Evolutionary conservation across 163 green algal genomes (phyloP).

Genomic region (Scenedesmus sp.): DNA sequence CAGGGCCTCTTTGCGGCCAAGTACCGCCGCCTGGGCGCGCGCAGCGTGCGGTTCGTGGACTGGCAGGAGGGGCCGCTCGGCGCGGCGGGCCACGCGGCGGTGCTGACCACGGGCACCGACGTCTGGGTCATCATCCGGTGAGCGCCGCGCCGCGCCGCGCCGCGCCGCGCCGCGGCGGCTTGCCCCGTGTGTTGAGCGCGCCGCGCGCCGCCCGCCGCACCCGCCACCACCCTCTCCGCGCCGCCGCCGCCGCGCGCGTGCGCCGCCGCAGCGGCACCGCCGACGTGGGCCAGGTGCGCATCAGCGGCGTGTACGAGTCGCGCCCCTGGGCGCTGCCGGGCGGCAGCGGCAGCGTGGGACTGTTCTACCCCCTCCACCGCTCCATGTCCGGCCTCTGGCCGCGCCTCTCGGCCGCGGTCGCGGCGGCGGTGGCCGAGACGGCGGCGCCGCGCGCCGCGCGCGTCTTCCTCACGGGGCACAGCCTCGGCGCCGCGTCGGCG

Average conservation of each 20-base stretch:
- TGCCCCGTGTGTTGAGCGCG: too few relatives aligned
- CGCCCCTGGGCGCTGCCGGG: background rate
- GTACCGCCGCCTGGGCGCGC: slow-evolving; percentile 11
- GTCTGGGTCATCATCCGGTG: slow-evolving; percentile 20
- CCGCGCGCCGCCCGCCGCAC: too few relatives aligned
- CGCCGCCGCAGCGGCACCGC: slow-evolving; percentile 25
- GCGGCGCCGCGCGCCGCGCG: background rate
- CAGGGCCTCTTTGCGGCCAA: background rate
- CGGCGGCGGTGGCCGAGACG: background rate
- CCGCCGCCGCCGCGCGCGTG: too few relatives aligned
- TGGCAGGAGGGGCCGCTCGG: background rate
- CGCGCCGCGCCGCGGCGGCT: too few relatives aligned
- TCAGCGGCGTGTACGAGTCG: background rate
- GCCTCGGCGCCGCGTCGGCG: slow-evolving; percentile 10
- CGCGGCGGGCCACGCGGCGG: slow-evolving; percentile 12
- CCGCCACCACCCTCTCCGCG: too few relatives aligned
- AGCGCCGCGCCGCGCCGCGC: background rate
- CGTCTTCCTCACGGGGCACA: slow-evolving; percentile 2
- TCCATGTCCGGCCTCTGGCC: background rate
- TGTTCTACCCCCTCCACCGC: background rate
- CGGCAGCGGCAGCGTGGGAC: background rate
- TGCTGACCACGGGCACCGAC: background rate
- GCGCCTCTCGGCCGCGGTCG: background rate
- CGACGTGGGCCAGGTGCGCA: background rate
- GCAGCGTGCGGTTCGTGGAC: slow-evolving; percentile 9